Conservation (phyloP, 805 yeast genomes). For the Scheffersomyces ergatensis region DNA sequence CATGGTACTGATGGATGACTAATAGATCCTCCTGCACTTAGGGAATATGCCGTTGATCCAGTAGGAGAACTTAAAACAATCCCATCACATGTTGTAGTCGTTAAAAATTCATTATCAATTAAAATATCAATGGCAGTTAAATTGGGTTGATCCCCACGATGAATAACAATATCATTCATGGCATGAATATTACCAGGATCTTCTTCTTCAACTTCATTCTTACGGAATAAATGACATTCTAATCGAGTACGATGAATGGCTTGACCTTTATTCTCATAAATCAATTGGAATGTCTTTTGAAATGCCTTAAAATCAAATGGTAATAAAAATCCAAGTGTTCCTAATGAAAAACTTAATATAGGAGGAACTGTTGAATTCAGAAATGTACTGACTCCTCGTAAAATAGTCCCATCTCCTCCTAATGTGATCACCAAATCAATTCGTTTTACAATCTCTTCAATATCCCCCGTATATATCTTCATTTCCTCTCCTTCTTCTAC, state of each 20-base stretch:
- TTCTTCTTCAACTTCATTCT: neutral
- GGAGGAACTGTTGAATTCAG: conserved; percentile 80
- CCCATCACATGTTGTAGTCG: conserved; percentile 93
- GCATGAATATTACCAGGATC: conserved; percentile 56
- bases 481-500: conserved; percentile 9
- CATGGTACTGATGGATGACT: conserved; percentile 87
- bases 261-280: conserved; percentile 64
- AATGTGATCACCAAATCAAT: conserved; percentile 81
- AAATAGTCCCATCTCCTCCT: conserved; percentile 96
- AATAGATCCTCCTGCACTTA: conserved; percentile 89
- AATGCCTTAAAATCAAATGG: conserved; percentile 79
- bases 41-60: conserved; percentile 91
- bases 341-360: conserved; percentile 81
- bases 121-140: conserved; percentile 79
- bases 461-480: conserved; percentile 56
- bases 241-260: conserved; percentile 77
- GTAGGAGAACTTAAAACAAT: conserved; percentile 85
- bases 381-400: conserved; percentile 79
- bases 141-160: conserved; percentile 86
- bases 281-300: conserved; percentile 58
- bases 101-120: conserved; percentile 79
- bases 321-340: conserved; percentile 83
- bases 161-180: conserved; percentile 88
- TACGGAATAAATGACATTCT: conserved; percentile 62
- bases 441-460: conserved; percentile 54